These are phyloP conservation scores for Rhizophlyctis rosea DNA, from an alignment of 192 early-diverging fungal species.

Conservation along the genomic window DNA sequence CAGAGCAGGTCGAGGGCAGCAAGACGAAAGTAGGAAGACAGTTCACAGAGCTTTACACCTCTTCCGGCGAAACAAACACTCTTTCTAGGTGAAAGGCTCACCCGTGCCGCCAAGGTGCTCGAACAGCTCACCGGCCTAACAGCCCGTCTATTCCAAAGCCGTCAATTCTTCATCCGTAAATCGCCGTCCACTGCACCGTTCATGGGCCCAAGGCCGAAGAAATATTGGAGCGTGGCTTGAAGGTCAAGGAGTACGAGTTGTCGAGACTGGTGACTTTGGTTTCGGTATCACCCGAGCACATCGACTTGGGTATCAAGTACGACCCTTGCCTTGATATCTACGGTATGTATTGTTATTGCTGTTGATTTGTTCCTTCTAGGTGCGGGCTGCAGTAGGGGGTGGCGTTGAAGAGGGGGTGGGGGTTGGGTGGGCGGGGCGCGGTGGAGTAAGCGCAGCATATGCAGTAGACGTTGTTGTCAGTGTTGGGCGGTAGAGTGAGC, in stretches of 20 bases:
- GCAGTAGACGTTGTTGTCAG: too few relatives aligned
- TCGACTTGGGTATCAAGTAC: constrained; percentile 99
- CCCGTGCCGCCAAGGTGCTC: constrained; percentile 99
- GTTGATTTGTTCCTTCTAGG: not conserved
- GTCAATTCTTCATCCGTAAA: constrained; percentile 99
- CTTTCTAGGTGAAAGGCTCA: constrained; percentile 94
- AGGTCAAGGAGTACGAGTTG: constrained; percentile 99
- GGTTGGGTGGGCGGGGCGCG: too few relatives aligned
- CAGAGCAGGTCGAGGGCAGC: too few relatives aligned
- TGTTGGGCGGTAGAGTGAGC: too few relatives aligned
- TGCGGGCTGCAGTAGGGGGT: not conserved
- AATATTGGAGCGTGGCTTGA: constrained; percentile 98
- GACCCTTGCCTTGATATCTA: constrained; percentile 98
- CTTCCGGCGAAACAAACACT: too few relatives aligned
- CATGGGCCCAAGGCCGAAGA: constrained; percentile 93
- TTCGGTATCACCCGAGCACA: constrained; percentile 99
- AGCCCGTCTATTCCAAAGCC: constrained; percentile 99
- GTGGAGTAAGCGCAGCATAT: too few relatives aligned
- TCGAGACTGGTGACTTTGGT: constrained; percentile 98
- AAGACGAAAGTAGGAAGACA: too few relatives aligned
- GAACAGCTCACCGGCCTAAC: constrained; percentile 99
- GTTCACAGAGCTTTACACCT: too few relatives aligned
- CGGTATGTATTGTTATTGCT: constrained; percentile 50
- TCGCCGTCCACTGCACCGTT: constrained; percentile 97
- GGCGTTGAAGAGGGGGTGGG: not conserved